Base-by-base conservation (phyloP, 805 yeast genomes). In the Wickerhamomyces chambardii region DNA sequence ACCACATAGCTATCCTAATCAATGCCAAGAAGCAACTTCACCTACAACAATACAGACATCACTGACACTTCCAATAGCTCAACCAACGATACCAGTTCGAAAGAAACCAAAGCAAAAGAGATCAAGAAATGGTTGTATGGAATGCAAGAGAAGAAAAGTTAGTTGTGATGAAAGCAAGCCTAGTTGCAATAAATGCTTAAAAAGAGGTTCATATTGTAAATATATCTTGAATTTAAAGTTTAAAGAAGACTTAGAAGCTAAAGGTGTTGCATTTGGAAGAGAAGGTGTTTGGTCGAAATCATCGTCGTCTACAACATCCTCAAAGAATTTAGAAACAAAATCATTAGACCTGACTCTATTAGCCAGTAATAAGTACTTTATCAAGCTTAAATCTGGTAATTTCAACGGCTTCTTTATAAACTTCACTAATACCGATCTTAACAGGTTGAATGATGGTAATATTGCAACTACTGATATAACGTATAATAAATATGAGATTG, bases 281-380 rank as follows among this genome's bases (percentile, higher is more conserved):
- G 41, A 38, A 32, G 41, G 41, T 14, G 26, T 35, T 14, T 38
- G 41, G 41, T 16, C 16, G 3, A 38, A 38, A 17, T 8, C n/a
- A 24, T 11, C 12, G 5, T 24, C 26, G 5, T 9, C n/a, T 6
- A 9, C n/a, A 24, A 24, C 7, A 24, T 11, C n/a, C 12, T 24
- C 26, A 24, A 24, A 24, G n/a, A 24, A 24, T n/a, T n/a, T n/a
- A n/a, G n/a, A n/a, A n/a, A n/a, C n/a, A n/a, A n/a, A n/a, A n/a
- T n/a, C 26, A 9, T 24, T 24, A 12, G 26, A 24, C 12, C 12
- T 24, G 12, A 24, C 26, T 6, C n/a, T 9, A 5, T 24, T 24
- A 12, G 26, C 26, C 12, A 9, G 12, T 6, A 11, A 12, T 24
- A 9, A 24, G 4, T 24, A 6, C 12, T 24, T 9, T 24, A 24